Evolutionary conservation across 352 stramenopile species (phyloP).

Genomic region (Phytophthora agathidicida): DNA sequence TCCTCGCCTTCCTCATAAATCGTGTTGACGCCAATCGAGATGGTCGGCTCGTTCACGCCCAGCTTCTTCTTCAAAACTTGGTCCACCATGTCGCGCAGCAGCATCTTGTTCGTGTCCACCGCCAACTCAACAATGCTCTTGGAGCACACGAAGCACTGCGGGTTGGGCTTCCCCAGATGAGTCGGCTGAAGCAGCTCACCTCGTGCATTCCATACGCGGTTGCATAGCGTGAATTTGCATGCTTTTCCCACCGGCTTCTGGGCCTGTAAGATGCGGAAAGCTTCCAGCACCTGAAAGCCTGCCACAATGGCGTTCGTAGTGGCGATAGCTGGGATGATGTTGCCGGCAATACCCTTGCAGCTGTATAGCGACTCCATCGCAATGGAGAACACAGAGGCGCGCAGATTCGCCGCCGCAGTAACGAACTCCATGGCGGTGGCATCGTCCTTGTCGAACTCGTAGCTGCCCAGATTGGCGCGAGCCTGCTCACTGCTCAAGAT

Average conservation of each 20-base stretch:
- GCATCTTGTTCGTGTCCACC: conserved; percentile 90
- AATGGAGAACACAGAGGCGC: conserved; percentile 88
- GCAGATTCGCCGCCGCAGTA: conserved; percentile 97
- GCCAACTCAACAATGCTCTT: conserved; percentile 92
- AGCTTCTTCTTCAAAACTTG: conserved; percentile 88
- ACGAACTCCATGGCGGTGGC: conserved; percentile 97
- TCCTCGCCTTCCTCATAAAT: conserved; percentile 97
- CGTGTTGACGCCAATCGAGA: conserved; percentile 86
- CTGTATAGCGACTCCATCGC: conserved; percentile 85
- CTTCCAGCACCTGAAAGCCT: conserved; percentile 91
- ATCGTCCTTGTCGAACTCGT: conserved; percentile 99
- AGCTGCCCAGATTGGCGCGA: conserved; percentile 70
- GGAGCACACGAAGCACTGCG: conserved; percentile 96
- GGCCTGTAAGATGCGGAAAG: conserved; percentile 81
- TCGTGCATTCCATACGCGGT: conserved; percentile 90
- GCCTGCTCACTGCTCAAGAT: conserved; percentile 64
- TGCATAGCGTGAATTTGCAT: conserved; percentile 96
- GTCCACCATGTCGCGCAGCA: conserved; percentile 77
- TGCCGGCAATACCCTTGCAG: conserved; percentile 99
- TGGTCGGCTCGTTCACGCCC: conserved; percentile 89
- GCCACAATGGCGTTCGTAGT: conserved; percentile 99
- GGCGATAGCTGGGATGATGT: conserved; percentile 99
- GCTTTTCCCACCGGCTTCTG: conserved; percentile 63
- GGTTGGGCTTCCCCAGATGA: conserved; percentile 89
- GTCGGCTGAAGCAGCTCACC: conserved; percentile 93